A percentile compares a stretch with the other conserved stretches of the same genome.
Evolutionary conservation across 768 basidiomycete species (phyloP).

Genomic region (Mycena belliarum): DNA sequence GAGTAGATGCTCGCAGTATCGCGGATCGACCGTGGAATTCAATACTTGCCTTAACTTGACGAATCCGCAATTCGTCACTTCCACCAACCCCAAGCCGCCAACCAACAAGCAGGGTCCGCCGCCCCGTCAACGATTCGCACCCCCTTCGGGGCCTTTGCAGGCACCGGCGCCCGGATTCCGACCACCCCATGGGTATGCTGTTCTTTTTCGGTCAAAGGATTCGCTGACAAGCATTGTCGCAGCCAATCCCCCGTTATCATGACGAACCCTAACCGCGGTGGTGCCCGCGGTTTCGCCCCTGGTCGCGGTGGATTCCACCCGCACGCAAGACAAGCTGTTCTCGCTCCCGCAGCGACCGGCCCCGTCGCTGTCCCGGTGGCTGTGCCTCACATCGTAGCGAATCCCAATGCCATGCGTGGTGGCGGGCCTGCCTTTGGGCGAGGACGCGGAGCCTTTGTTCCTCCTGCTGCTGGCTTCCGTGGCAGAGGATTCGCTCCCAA

Average conservation of each 20-base stretch:
- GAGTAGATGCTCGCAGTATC: slow-evolving; percentile 84
- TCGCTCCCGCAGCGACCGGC: not conserved
- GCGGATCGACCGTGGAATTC: slow-evolving; percentile 87
- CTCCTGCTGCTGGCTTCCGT: slow-evolving; percentile 6
- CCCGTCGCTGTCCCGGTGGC: not conserved
- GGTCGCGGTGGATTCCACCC: slow-evolving; percentile 7
- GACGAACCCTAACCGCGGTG: slow-evolving; percentile 70
- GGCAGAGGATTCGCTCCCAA: slow-evolving; percentile 18
- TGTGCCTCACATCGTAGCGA: not conserved
- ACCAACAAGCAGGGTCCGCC: slow-evolving; percentile 61
- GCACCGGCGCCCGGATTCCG: slow-evolving; percentile 58
- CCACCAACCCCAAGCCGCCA: slow-evolving; percentile 61
- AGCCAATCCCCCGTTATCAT: slow-evolving; percentile 61
- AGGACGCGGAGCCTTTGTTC: slow-evolving; percentile 12
- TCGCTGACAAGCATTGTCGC: slow-evolving; percentile 10
- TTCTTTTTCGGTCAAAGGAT: not conserved
- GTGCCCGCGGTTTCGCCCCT: slow-evolving; percentile 16
- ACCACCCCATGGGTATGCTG: slow-evolving; percentile 46
- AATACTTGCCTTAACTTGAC: slow-evolving; percentile 88
- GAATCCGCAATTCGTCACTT: slow-evolving; percentile 80
- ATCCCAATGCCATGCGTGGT: slow-evolving; percentile 6
- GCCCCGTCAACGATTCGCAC: slow-evolving; percentile 50
- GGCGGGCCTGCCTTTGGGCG: slow-evolving; percentile 11
- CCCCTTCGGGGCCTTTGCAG: slow-evolving; percentile 58
- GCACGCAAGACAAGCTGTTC: not conserved